Evolutionary conservation across 176 grass and related monocot genomes (phyloP).

Genomic region (Rhynchospora tenuis): DNA sequence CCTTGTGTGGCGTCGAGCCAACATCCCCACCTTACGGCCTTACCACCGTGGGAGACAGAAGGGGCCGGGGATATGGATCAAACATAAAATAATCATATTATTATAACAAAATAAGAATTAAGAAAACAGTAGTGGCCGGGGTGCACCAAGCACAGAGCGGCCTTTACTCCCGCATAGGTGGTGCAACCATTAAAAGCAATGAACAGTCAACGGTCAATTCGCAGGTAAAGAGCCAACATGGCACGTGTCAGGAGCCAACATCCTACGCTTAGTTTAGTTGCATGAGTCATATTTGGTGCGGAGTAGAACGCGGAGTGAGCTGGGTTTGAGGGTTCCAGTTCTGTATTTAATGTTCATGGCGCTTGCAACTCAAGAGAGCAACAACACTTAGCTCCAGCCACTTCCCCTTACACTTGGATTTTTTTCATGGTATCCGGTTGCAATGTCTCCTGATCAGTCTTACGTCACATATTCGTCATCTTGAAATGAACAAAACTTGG

Average conservation of each 20-base stretch:
- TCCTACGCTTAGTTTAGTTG: neutral
- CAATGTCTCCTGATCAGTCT: no score
- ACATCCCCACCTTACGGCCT: neutral
- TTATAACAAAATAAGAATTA: neutral
- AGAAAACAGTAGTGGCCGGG: neutral
- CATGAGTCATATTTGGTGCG: neutral
- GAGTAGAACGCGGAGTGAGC: no score
- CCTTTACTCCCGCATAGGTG: conserved; percentile 5
- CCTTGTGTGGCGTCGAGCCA: conserved; percentile 4
- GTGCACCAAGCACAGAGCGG: neutral
- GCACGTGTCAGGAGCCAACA: neutral
- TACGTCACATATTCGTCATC: no score
- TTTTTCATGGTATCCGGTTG: no score
- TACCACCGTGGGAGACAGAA: neutral
- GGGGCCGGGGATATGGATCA: neutral
- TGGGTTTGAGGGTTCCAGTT: no score
- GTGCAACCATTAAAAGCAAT: neutral
- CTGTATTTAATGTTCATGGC: no score
- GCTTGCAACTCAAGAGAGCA: no score
- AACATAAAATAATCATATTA: neutral
- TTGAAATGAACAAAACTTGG: no score
- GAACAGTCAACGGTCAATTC: neutral
- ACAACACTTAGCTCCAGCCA: no score
- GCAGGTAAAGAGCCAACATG: neutral
- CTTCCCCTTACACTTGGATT: no score